These are phyloP conservation scores for Grigorovia humatica DNA, from an alignment of 805 yeast genomes.

Conservation along the genomic window DNA sequence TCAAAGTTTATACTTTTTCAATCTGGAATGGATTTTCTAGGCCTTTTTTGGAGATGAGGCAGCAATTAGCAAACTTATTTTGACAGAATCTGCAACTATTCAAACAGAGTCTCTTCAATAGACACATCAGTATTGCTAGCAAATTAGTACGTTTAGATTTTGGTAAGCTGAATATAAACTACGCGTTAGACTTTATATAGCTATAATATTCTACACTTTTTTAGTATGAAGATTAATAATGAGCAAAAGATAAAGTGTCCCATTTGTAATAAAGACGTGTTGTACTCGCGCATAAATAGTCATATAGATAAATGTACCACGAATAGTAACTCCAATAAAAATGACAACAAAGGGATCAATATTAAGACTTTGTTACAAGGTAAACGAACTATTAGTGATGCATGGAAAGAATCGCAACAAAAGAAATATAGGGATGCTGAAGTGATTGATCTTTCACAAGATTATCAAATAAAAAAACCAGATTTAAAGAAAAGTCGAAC, in stretches of 20 bases:
- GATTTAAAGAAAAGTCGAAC: not conserved
- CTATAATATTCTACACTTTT: not conserved
- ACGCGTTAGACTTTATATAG: no score
- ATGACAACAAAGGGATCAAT: not conserved
- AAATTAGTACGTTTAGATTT: no score
- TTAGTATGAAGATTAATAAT: not conserved
- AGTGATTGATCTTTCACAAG: conserved; percentile 1
- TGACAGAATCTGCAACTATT: no score
- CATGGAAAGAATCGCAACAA: not conserved
- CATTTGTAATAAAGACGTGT: conserved; percentile 20
- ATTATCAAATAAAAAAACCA: not conserved
- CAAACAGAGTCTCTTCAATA: no score
- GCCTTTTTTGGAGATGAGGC: not conserved
- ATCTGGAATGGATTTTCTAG: not conserved
- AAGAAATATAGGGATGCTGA: not conserved
- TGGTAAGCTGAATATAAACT: no score
- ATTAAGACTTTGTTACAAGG: not conserved
- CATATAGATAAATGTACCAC: conserved; percentile 25
- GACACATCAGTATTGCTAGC: not conserved
- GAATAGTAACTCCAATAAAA: not conserved
- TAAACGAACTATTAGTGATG: not conserved
- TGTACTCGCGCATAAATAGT: conserved; percentile 18
- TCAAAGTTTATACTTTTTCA: not conserved
- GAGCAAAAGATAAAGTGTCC: conserved; percentile 26
- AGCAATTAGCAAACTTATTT: no score